A percentile compares a stretch with the other conserved stretches of the same genome.
Evolutionary conservation across 2,329 filamentous ascomycete species (phyloP).

Genomic region (Alternaria metachromatica): DNA sequence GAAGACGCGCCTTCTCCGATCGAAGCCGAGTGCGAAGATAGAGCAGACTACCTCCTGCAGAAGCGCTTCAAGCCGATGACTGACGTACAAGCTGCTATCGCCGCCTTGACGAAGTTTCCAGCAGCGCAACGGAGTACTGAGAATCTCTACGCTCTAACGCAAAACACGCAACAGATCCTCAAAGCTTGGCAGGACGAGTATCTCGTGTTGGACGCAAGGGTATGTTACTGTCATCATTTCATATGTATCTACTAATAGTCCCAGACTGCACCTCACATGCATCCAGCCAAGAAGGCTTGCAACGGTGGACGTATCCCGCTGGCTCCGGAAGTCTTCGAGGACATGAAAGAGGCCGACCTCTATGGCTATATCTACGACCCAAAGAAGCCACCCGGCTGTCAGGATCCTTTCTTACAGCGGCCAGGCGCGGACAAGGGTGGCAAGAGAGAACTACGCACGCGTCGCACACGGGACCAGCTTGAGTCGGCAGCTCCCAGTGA

Average conservation of each 20-base stretch:
- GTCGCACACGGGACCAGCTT: conserved; percentile 50
- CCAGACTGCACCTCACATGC: conserved; percentile 59
- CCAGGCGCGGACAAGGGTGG: conserved; percentile 53
- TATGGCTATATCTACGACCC: conserved; percentile 66
- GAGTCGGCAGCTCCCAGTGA: conserved; percentile 48
- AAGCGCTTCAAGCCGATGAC: conserved; percentile 52
- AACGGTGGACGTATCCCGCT: conserved; percentile 57
- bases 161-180: conserved; percentile 61
- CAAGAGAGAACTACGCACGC: conserved; percentile 56
- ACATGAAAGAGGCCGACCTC: conserved; percentile 66
- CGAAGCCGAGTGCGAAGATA: conserved; percentile 47
- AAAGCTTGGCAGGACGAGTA: conserved; percentile 66
- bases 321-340: conserved; percentile 60
- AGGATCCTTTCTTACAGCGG: conserved; percentile 64
- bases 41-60: conserved; percentile 52
- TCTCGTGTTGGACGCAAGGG: conserved; percentile 58
- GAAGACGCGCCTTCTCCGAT: conserved; percentile 33
- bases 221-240: conserved; percentile 22
- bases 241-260: conserved; percentile 27
- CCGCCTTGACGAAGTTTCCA: conserved; percentile 52
- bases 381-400: conserved; percentile 57
- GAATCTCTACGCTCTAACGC: conserved; percentile 63
- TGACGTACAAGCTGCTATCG: conserved; percentile 52
- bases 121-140: conserved; percentile 55
- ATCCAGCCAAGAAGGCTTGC: conserved; percentile 59